A percentile compares a stretch with the other conserved stretches of the same genome.
These are phyloP conservation scores for Calonectria multiphialidica DNA, from an alignment of 2,329 filamentous ascomycete species.

Conservation along the genomic window DNA sequence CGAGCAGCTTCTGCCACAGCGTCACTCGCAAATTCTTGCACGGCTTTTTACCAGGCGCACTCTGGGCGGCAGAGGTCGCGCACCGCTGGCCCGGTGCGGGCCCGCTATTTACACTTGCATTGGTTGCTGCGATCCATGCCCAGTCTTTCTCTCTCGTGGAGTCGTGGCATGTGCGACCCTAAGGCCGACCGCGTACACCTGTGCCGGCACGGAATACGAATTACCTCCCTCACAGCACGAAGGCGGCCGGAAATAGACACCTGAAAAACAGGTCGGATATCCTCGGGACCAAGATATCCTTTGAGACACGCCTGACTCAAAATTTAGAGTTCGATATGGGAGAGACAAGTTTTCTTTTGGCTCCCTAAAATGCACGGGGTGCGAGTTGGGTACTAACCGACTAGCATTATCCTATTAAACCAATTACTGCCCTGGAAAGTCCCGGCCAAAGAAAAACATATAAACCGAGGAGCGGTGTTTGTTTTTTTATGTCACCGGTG, in stretches of 20 bases:
- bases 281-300: neutral
- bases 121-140: slow-evolving; percentile 2
- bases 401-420: neutral
- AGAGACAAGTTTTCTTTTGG: neutral
- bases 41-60: neutral
- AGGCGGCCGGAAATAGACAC: neutral
- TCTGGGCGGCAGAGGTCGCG: neutral
- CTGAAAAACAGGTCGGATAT: neutral
- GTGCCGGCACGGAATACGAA: neutral
- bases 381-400: neutral
- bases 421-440: neutral
- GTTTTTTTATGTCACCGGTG: neutral
- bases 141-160: neutral
- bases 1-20: neutral
- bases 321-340: neutral
- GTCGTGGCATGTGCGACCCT: neutral
- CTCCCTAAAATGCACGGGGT: slow-evolving; percentile 1
- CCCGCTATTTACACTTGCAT: slow-evolving; percentile 6
- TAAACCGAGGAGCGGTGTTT: neutral
- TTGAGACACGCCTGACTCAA: neutral
- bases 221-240: neutral
- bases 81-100: neutral
- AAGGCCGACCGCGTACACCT: neutral
- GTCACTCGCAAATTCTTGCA: neutral
- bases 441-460: neutral